A percentile compares a stretch with the other conserved stretches of the same genome.
These are phyloP conservation scores for Paecilomyces dactylethromorphus DNA, from an alignment of 2,329 filamentous ascomycete species.

Conservation along the genomic window DNA sequence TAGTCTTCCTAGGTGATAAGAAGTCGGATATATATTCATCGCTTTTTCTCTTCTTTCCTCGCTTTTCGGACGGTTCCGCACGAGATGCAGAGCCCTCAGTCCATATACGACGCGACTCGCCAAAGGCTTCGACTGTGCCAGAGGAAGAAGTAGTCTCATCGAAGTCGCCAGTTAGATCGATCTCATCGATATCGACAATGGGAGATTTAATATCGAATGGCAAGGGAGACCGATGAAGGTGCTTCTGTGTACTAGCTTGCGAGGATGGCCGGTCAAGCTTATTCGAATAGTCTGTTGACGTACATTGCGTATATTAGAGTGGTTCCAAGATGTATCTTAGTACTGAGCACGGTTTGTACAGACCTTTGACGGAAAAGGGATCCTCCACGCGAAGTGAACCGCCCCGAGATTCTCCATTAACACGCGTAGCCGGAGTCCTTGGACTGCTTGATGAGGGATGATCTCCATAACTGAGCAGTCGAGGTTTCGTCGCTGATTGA, in stretches of 20 bases:
- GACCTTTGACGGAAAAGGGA: conserved; percentile 18
- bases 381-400: conserved; percentile 2
- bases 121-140: conserved; percentile 32
- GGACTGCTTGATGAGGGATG: conserved; percentile 12
- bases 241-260: conserved; percentile 7
- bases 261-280: conserved; percentile 13
- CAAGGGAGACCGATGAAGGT: conserved; percentile 12
- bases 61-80: conserved; percentile 27
- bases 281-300: conserved; percentile 8
- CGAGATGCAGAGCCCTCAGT: conserved; percentile 36
- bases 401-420: conserved; percentile 6
- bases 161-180: conserved; percentile 38
- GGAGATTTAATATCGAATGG: conserved; percentile 11
- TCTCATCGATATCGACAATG: conserved; percentile 34
- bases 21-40: conserved; percentile 39
- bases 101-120: conserved; percentile 37
- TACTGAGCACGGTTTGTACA: conserved; percentile 1
- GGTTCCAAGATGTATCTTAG: background rate
- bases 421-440: conserved; percentile 13
- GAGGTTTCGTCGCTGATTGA: conserved; percentile 33
- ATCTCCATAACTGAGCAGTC: conserved; percentile 28
- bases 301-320: conserved; percentile 5
- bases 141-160: conserved; percentile 31
- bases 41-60: conserved; percentile 44
- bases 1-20: conserved; percentile 23